phyloP scores from a whole-genome alignment of 2,329 filamentous ascomycete genomes.

The Colletotrichum lupini region DNA sequence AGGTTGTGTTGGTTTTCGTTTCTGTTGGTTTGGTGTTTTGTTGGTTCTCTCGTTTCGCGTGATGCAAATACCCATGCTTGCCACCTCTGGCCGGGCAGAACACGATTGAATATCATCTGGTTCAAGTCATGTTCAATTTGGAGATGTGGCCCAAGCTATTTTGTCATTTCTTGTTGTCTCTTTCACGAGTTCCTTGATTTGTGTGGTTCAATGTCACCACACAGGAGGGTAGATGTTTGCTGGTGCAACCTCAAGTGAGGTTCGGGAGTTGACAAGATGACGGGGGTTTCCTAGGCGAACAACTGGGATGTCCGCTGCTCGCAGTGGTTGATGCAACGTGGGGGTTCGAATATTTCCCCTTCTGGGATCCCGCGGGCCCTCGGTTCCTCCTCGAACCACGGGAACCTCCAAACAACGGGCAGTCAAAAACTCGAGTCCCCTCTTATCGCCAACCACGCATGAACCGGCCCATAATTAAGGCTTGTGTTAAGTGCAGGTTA shows the following conservation, averaged over 20 bases:
- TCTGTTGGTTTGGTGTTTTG: background rate
- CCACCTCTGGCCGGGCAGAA: background rate
- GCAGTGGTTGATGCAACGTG: background rate
- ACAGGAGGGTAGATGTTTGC: background rate
- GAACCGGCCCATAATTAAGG: background rate
- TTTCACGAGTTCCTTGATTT: background rate
- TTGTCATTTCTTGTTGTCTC: background rate
- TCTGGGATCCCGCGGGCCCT: background rate
- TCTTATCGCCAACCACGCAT: background rate
- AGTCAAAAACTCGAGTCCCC: background rate
- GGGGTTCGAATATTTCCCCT: background rate
- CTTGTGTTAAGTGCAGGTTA: background rate
- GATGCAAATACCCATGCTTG: background rate
- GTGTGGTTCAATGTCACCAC: background rate
- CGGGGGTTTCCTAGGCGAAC: background rate
- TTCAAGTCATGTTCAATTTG: background rate
- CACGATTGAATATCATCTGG: background rate
- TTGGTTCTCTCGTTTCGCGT: background rate
- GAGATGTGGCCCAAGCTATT: background rate
- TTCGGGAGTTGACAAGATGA: background rate
- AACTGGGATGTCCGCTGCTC: background rate
- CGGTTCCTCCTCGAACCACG: background rate
- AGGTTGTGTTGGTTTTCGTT: background rate
- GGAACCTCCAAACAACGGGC: background rate
- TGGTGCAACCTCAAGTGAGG: background rate